Percentiles rank a stretch among this genome's conserved stretches.
These are phyloP conservation scores for Lactarius sanguifluus DNA, from an alignment of 768 basidiomycete genomes.

Conservation along the genomic window DNA sequence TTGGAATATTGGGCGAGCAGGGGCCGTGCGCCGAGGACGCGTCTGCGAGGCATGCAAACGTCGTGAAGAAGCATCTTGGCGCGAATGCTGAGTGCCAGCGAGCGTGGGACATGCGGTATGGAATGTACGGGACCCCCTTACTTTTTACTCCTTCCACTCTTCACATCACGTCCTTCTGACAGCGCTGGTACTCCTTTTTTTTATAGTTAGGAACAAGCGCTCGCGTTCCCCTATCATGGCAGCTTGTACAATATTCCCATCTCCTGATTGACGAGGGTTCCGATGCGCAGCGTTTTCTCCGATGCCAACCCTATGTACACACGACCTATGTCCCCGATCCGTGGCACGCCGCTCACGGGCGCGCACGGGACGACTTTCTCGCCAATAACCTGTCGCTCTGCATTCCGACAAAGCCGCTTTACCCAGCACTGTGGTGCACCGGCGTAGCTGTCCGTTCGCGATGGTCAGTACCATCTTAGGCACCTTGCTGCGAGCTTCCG, in stretches of 20 bases:
- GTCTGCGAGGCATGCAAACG: conserved; percentile 29
- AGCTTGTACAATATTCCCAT: conserved; percentile 20
- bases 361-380: conserved; percentile 2
- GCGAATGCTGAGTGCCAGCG: conserved; percentile 17
- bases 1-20: conserved; percentile 27
- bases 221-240: conserved; percentile 19
- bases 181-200: conserved; percentile 13
- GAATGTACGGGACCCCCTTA: conserved; percentile 16
- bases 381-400: conserved; percentile 2
- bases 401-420: neutral
- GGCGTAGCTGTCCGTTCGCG: neutral
- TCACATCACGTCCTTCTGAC: conserved; percentile 26
- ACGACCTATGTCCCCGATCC: conserved; percentile 20
- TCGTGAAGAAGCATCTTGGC: conserved; percentile 29
- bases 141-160: neutral
- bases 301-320: conserved; percentile 21
- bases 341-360: conserved; percentile 1
- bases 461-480: neutral
- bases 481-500: neutral
- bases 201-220: conserved; percentile 24
- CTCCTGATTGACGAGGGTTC: conserved; percentile 15
- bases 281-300: conserved; percentile 3
- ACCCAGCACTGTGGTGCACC: neutral
- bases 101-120: conserved; percentile 21
- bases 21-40: conserved; percentile 21